phyloP scores from a whole-genome alignment of 768 basidiomycete species.

The Boletus patriciae region DNA sequence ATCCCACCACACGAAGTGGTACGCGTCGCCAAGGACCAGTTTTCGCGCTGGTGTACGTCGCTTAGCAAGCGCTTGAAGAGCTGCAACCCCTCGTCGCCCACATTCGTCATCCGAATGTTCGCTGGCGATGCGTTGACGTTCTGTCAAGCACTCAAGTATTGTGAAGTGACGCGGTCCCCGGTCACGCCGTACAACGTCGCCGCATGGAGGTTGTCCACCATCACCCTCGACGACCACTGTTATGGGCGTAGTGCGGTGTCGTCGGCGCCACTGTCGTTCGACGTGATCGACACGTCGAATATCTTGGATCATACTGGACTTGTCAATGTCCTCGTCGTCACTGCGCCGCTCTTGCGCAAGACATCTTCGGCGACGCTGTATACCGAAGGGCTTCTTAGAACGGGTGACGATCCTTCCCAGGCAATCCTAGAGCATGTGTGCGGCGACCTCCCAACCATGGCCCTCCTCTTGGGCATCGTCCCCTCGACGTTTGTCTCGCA shows the following conservation, averaged over 20 bases:
- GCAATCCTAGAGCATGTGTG: slow-evolving; percentile 19
- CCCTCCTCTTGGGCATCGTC: slow-evolving; percentile 26
- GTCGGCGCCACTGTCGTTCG: slow-evolving; percentile 28
- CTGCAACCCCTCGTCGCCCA: slow-evolving; percentile 10
- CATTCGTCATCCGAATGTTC: slow-evolving; percentile 30
- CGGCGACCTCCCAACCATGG: slow-evolving; percentile 27
- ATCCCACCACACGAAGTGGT: slow-evolving; percentile 11
- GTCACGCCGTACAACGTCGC: slow-evolving; percentile 22
- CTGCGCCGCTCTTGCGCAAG: slow-evolving; percentile 22
- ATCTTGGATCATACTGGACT: slow-evolving; percentile 27
- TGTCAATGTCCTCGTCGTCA: slow-evolving; percentile 26
- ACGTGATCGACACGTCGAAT: slow-evolving; percentile 35
- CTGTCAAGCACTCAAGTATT: slow-evolving; percentile 21
- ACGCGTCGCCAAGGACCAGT: slow-evolving; percentile 22
- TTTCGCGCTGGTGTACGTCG: slow-evolving; percentile 26
- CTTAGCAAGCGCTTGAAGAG: slow-evolving; percentile 14
- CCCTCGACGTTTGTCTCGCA: slow-evolving; percentile 24
- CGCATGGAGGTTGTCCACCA: slow-evolving; percentile 24
- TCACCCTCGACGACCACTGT: slow-evolving; percentile 19
- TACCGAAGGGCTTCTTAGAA: slow-evolving; percentile 26
- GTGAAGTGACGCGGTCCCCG: slow-evolving; percentile 3
- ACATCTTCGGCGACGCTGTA: slow-evolving; percentile 26
- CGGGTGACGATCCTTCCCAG: slow-evolving; percentile 11
- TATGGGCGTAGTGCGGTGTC: slow-evolving; percentile 16
- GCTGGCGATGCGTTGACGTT: slow-evolving; percentile 30